Base-by-base conservation (phyloP, 2,329 filamentous ascomycete species). In the Pezicula neosporulosa region DNA sequence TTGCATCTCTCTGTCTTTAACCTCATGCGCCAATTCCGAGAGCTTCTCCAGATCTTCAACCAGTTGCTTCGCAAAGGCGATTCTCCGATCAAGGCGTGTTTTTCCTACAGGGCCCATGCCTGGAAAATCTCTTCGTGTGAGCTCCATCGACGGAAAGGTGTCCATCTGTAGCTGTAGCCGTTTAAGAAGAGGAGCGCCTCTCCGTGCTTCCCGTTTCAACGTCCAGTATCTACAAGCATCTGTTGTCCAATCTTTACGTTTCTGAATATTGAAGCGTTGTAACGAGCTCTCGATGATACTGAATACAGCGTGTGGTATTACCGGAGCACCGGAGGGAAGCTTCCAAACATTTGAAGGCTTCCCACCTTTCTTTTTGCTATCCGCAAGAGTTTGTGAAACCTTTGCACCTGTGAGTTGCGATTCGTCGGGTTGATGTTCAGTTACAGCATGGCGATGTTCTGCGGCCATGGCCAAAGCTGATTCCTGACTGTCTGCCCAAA, bases 211-310 rank as follows among this genome's bases (percentile, higher is more conserved):
- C 50, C 94, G 84, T 73, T 99, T 99, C 56, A 99, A 71, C 0
- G 94, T 97, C 94, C 94, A 99, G 71, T 97, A 99, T 61, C 90
- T 91, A 72, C 93, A 97, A 2, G 89, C 89, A 68, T 97, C 93
- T 51, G 90, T 87, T 2, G 95, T 86, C 67, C 90, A 99, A 54
- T 97, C 92, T 66, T 95, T 96, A 48, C 91, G 84, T 66, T 94
- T 95, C 28, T 87, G 83, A 35, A 89, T 77, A n/a, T 83, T 82
- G 67, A 97, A 97, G 44, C 90, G 85, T 56, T 86, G 82, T 33
- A 99, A 78, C 0, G 92, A 89, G 42, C 83, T 82, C 60, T 96
- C 89, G 19, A 99, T 90, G 27, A 87, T 85, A 58, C 93, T 88
- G 55, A 91, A 91, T 3, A 97, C 87, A 2, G 89, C 85, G 59